Base-by-base conservation (phyloP, 2,329 filamentous ascomycete genomes). In the Simplicillium aogashimaense region DNA sequence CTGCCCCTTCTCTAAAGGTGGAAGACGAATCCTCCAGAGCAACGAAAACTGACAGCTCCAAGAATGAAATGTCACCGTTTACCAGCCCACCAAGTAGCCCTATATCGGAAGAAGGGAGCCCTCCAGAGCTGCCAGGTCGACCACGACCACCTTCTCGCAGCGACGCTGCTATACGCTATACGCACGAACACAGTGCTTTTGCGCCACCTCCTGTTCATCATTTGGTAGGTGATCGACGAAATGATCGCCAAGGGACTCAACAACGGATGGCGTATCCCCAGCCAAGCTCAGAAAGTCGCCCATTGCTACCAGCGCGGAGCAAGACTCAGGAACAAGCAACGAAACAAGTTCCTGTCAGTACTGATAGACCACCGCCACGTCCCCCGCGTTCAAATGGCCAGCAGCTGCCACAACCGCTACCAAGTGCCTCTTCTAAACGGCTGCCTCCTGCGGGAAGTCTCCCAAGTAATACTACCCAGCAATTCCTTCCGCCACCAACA, bases 11-110 rank as follows among this genome's bases (percentile, higher is more conserved):
- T 32, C 30, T 13, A 7, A 32, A 32, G 11, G 7, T 32, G 13
- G 20, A 25, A 25, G 20, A 25, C 6, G 20, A 25, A 9, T 25
- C 20, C 2, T 43, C 35, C 15, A 45, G 39, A 20, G 31, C 43
- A n/a, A 28, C 30, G 7, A 45, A 38, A 3, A 54, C 43, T 38
- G 36, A 45, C 6, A 46, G 45, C 9, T 47, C 58, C 5, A 47
- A 50, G 1, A 58, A 66, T 45, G 63, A 67, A 53, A 55, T 79
- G 0, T 95, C 90, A 1, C 89, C 90, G 0, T 95, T 95, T 55
- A 88, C 72, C 53, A 95, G 87, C 29, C 88, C 88, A 14, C 87
- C 89, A 0, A 81, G 78, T 49, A 90, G 83, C 54, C 74, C 76
- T 4, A 78, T 72, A 40, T 56, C 66, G 0, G 66, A 72, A n/a